Percentiles rank a stretch among this genome's conserved stretches.
These are phyloP conservation scores for Echria macrotheca DNA, from an alignment of 495 filamentous ascomycete genomes.

Conservation along the genomic window DNA sequence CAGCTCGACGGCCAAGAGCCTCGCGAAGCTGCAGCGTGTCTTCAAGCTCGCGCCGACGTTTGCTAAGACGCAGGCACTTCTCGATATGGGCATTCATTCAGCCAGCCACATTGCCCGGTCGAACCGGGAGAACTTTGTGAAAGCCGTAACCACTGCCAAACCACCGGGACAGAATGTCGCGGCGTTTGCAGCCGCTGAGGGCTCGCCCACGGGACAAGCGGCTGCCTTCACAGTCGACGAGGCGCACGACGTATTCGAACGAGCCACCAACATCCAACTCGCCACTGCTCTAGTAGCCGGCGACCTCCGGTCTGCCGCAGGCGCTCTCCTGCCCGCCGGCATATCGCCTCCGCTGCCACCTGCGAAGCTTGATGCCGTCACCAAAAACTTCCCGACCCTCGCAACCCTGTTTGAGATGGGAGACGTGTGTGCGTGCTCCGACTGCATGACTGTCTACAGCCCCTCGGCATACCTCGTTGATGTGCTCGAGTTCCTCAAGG, in stretches of 20 bases:
- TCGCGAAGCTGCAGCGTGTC: neutral
- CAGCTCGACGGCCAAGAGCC: neutral
- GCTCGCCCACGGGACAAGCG: neutral
- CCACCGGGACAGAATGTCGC: too few species aligned
- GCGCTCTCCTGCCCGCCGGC: neutral
- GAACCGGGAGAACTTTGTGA: too few species aligned
- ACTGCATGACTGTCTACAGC: slow-evolving; percentile 20
- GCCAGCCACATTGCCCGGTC: neutral
- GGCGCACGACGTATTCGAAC: neutral
- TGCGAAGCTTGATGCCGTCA: neutral
- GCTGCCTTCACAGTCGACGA: neutral
- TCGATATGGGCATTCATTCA: neutral
- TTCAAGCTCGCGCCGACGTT: neutral
- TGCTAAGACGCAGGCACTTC: neutral
- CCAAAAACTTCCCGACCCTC: neutral
- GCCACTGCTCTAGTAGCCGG: neutral
- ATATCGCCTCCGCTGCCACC: neutral
- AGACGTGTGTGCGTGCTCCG: slow-evolving; percentile 11
- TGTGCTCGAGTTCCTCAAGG: slow-evolving; percentile 21
- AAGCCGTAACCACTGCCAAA: too few species aligned
- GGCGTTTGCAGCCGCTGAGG: neutral
- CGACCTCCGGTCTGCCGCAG: neutral
- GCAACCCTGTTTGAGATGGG: neutral
- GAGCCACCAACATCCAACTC: neutral
- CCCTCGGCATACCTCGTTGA: slow-evolving; percentile 29